Conservation (phyloP, 2,329 filamentous ascomycete species). For the Myriosclerotinia duriaeana region DNA sequence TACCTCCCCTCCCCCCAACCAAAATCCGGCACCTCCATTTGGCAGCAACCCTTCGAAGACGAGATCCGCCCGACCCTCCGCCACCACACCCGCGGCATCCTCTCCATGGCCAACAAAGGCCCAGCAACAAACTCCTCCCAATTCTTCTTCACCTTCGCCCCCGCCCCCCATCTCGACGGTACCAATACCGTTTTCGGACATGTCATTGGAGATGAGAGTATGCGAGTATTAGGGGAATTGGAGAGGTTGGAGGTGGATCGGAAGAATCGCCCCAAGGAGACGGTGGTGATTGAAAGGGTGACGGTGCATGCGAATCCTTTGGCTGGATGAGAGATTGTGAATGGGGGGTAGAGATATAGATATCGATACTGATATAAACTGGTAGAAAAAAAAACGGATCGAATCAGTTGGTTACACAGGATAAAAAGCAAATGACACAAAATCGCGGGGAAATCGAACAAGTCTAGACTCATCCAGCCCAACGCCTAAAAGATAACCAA, state of each 20-base stretch:
- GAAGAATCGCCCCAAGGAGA: constrained; percentile 71
- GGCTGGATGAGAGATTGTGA: neutral
- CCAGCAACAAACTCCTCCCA: constrained; percentile 73
- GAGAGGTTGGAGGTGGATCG: constrained; percentile 73
- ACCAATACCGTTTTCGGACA: constrained; percentile 83
- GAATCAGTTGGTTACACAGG: no score
- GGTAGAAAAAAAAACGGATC: no score
- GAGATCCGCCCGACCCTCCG: constrained; percentile 71
- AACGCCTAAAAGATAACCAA: neutral
- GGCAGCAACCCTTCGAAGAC: constrained; percentile 72
- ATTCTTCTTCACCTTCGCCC: constrained; percentile 78
- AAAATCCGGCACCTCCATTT: constrained; percentile 72
- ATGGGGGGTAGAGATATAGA: neutral
- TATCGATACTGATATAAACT: no score
- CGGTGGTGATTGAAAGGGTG: constrained; percentile 64
- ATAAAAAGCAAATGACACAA: no score
- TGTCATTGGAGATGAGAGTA: constrained; percentile 63
- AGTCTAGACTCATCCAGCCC: neutral
- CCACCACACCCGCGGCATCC: constrained; percentile 66
- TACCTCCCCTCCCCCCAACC: constrained; percentile 54
- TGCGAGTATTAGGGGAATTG: constrained; percentile 67
- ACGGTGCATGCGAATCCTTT: constrained; percentile 59
- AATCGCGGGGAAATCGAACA: no score
- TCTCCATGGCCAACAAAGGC: constrained; percentile 79
- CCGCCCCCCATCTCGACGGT: constrained; percentile 77